These are phyloP conservation scores for Penstemon barbatus DNA, from an alignment of 257 asterid species.

Conservation along the genomic window DNA sequence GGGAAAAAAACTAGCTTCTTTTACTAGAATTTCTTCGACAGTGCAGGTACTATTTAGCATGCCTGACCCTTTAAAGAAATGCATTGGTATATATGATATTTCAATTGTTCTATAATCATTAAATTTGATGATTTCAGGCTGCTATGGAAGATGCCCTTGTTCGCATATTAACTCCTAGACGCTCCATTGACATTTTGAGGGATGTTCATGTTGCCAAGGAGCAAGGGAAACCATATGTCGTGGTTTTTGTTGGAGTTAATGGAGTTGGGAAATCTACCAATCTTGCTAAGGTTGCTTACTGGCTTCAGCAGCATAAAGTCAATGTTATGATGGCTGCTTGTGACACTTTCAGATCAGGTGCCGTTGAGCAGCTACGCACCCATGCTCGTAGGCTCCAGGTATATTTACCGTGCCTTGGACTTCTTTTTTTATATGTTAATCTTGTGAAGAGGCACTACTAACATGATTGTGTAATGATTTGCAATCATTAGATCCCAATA, in stretches of 20 bases:
- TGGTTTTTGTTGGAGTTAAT: slow-evolving; percentile 97
- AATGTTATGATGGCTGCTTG: slow-evolving; percentile 99
- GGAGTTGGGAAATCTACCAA: slow-evolving; percentile 98
- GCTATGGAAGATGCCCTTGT: slow-evolving; percentile 99
- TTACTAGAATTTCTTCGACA: slow-evolving; percentile 88
- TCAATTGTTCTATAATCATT: slow-evolving; percentile 23
- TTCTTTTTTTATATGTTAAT: slow-evolving; percentile 9
- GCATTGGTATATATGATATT: background rate
- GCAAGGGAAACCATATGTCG: slow-evolving; percentile 92
- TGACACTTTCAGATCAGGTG: slow-evolving; percentile 98
- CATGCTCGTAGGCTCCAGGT: slow-evolving; percentile 98
- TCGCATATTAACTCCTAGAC: slow-evolving; percentile 92
- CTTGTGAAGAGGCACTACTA: slow-evolving; percentile 16
- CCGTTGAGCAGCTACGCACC: slow-evolving; percentile 98
- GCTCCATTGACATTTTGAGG: slow-evolving; percentile 93
- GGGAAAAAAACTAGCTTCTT: slow-evolving; percentile 88
- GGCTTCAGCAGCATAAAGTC: slow-evolving; percentile 88
- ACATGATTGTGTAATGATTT: slow-evolving; percentile 12
- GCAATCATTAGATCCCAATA: slow-evolving; percentile 67
- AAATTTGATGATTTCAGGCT: slow-evolving; percentile 47
- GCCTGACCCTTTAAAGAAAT: background rate
- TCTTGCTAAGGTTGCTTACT: slow-evolving; percentile 99
- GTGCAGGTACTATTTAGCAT: slow-evolving; percentile 61
- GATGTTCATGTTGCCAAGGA: slow-evolving; percentile 95
- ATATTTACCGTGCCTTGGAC: slow-evolving; percentile 6